phyloP scores from a whole-genome alignment of 2,329 filamentous ascomycete species.

The Fusarium tuaranense region DNA sequence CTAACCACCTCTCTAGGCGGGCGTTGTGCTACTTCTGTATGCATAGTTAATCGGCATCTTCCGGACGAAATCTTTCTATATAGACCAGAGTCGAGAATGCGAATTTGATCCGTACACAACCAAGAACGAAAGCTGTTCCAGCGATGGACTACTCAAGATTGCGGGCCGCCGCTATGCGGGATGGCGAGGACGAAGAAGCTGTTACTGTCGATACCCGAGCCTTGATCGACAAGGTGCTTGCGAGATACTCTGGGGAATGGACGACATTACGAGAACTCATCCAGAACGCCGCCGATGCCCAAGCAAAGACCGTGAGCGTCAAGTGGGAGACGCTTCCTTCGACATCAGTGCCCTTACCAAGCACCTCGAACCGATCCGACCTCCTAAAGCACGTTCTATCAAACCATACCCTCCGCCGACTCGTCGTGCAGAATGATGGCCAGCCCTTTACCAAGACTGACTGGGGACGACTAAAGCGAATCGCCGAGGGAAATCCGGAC shows the following conservation, averaged over 20 bases:
- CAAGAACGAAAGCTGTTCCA: neutral
- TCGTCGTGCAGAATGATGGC: constrained; percentile 95
- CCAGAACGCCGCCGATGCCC: constrained; percentile 98
- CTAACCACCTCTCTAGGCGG: constrained; percentile 7
- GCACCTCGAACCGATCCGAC: constrained; percentile 74
- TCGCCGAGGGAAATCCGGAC: constrained; percentile 98
- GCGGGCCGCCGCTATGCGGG: constrained; percentile 86
- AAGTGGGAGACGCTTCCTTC: constrained; percentile 94
- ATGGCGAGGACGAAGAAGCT: constrained; percentile 92
- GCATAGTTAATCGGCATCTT: neutral
- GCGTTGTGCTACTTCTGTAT: neutral
- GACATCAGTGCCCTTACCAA: constrained; percentile 76
- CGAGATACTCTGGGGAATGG: constrained; percentile 97
- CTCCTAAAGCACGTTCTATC: constrained; percentile 85
- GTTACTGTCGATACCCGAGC: constrained; percentile 98
- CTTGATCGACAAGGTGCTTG: constrained; percentile 96
- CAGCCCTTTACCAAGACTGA: constrained; percentile 89
- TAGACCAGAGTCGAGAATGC: constrained; percentile 30
- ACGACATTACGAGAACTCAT: constrained; percentile 90
- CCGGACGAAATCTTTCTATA: neutral
- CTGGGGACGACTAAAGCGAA: constrained; percentile 93
- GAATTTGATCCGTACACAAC: constrained; percentile 18
- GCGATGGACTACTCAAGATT: constrained; percentile 80
- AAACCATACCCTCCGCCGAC: constrained; percentile 85
- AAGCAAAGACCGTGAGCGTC: constrained; percentile 88